These are phyloP conservation scores for Candida germanica DNA, from an alignment of 805 yeast species.

Conservation along the genomic window DNA sequence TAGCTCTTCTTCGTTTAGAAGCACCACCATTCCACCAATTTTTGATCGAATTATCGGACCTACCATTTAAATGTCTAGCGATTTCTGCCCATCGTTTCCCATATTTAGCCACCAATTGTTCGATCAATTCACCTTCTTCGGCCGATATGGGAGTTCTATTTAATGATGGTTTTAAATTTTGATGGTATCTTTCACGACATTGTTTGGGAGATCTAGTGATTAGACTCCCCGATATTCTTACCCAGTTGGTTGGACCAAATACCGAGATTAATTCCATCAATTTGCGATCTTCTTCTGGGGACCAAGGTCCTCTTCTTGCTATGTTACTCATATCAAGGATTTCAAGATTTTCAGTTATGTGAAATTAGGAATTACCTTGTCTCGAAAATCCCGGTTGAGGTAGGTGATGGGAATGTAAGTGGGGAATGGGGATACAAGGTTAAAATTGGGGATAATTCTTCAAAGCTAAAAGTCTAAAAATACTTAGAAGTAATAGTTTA, in stretches of 20 bases:
- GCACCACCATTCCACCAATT: constrained; percentile 98
- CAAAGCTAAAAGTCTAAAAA: too few relatives aligned
- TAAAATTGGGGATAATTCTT: too few relatives aligned
- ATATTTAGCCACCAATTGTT: constrained; percentile 69
- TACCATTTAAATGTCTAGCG: constrained; percentile 79
- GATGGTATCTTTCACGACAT: constrained; percentile 88
- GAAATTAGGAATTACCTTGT: too few relatives aligned
- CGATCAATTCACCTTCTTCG: constrained; percentile 81
- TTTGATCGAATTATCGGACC: constrained; percentile 87
- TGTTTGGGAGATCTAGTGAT: constrained; percentile 86
- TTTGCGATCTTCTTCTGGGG: constrained; percentile 76
- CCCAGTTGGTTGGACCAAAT: constrained; percentile 88
- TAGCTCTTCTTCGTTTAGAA: constrained; percentile 65
- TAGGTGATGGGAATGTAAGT: background rate
- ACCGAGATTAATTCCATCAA: constrained; percentile 64
- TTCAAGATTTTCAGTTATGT: background rate
- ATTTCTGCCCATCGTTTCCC: constrained; percentile 96
- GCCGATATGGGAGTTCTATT: constrained; percentile 79
- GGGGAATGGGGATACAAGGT: background rate
- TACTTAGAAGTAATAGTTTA: too few relatives aligned
- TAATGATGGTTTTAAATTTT: constrained; percentile 80
- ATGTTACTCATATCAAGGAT: constrained; percentile 3
- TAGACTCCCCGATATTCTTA: constrained; percentile 68
- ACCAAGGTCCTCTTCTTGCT: constrained; percentile 83
- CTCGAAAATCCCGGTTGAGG: background rate